Percentiles rank a stretch among this genome's conserved stretches.
Conservation (phyloP, 148 eudicot genomes). For the Mesembryanthemum crystallinum region DNA sequence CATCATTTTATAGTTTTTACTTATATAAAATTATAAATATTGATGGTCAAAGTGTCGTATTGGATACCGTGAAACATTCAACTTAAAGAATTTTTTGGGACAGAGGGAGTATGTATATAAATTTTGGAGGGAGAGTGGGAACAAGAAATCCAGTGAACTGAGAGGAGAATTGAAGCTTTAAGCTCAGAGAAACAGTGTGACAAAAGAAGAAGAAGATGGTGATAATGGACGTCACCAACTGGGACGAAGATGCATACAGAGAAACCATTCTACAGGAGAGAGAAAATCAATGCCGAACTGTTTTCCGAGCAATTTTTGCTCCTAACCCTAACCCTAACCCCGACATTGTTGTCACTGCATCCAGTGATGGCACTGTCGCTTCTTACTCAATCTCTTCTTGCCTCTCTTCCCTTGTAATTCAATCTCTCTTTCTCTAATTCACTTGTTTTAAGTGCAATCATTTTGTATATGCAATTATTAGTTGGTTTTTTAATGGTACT, state of each 20-base stretch:
- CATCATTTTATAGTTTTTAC: no score
- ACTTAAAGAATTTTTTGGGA: no score
- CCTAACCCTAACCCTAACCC: constrained; percentile 45
- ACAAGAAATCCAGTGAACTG: neutral
- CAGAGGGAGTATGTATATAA: no score
- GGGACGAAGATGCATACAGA: constrained; percentile 82
- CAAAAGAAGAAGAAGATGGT: constrained; percentile 11
- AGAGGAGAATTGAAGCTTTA: neutral
- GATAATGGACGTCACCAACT: constrained; percentile 59
- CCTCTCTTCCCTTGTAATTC: constrained; percentile 44
- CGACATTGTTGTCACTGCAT: constrained; percentile 71
- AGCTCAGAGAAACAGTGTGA: neutral
- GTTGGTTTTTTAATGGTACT: neutral
- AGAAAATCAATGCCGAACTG: constrained; percentile 54
- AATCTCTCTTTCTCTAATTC: constrained; percentile 1
- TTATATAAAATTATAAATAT: no score
- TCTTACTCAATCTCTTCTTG: constrained; percentile 69
- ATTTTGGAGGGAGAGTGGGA: neutral
- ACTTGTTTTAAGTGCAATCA: no score
- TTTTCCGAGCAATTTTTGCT: constrained; percentile 72
- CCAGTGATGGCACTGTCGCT: constrained; percentile 81
- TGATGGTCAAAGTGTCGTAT: no score
- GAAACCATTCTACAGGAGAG: constrained; percentile 52
- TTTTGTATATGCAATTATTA: neutral
- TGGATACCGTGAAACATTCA: no score